Base-by-base conservation (phyloP, 352 stramenopile genomes). In the Pythium biforme region DNA sequence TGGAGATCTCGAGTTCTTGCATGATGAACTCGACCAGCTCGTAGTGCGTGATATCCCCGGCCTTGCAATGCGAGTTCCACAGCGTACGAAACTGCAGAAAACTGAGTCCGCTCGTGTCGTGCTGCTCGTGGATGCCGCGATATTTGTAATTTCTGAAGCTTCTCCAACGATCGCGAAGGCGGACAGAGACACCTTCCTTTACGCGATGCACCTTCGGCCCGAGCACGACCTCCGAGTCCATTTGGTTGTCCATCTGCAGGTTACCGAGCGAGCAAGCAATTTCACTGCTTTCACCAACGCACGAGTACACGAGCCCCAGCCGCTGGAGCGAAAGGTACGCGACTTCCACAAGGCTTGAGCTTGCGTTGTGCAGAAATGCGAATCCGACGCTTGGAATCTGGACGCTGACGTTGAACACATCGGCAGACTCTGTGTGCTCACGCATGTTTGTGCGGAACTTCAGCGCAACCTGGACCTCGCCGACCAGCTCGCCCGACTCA, bases 191-290 rank as follows among this genome's bases (percentile, higher is more conserved):
- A n/a, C 87, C 87, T 64, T 94, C 83, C 55, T 96, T 94, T 25
- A 92, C 83, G 17, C 76, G 83, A 48, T 94, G 81, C 12, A 94
- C 81, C 20, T 93, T 92, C 1, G 87, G 85, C 0, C 85, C 83
- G 4, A 96, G 62, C 37, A 96, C 81, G 34, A 96, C 87, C 50
- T 94, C 85, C 19, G 73, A 68, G 53, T 96, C 87, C 83, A 96
- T 96, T 69, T 96, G 87, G 48, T 96, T 94, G 66, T 96, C 87
- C 83, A 96, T 94, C 53, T 96, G 87, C 31, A 94, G 26, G 33
- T 96, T 96, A 3, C 87, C 87, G 17, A 96, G 66, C 17, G 83
- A 91, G 55, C 92, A 88, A 0, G 88, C 73, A 26, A 94, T 72
- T 47, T 96, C 87, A 39, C 83, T 94, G 64, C 81, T 93, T n/a